Conservation (phyloP, 257 asterid genomes). For the Primulina huaijiensis region DNA sequence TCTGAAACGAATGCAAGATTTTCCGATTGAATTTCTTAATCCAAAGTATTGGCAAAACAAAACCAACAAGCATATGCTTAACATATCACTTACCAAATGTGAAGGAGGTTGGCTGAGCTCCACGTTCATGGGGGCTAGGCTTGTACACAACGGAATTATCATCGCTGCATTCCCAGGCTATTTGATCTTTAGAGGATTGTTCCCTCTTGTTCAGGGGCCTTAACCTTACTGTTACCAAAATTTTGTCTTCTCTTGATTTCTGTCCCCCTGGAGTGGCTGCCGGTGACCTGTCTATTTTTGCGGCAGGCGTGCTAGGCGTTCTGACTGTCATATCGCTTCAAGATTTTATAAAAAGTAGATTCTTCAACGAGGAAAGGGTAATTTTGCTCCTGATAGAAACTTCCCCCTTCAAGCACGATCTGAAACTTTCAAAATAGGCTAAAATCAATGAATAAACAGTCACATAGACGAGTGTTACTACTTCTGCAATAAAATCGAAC, state of each 20-base stretch:
- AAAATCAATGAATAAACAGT: background rate
- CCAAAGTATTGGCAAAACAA: background rate
- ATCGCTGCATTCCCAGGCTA: slow-evolving; percentile 90
- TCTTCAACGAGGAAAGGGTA: slow-evolving; percentile 12
- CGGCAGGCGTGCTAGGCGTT: slow-evolving; percentile 77
- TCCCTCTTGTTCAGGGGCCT: slow-evolving; percentile 93
- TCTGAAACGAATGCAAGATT: slow-evolving; percentile 42
- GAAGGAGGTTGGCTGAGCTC: slow-evolving; percentile 51
- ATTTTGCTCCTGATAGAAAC: background rate
- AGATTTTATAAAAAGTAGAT: background rate
- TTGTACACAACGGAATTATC: slow-evolving; percentile 67
- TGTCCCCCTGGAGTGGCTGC: slow-evolving; percentile 65
- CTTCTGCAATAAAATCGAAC: slow-evolving; percentile 3
- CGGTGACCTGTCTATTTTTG: slow-evolving; percentile 72
- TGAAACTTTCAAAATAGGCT: slow-evolving; percentile 25
- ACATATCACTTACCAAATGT: slow-evolving; percentile 55
- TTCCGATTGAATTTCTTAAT: background rate
- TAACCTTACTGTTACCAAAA: slow-evolving; percentile 79
- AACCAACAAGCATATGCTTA: background rate
- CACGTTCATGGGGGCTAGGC: slow-evolving; percentile 59
- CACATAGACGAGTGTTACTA: too few species aligned
- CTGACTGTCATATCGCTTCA: slow-evolving; percentile 55
- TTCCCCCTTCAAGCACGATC: slow-evolving; percentile 19
- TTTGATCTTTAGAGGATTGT: slow-evolving; percentile 65
- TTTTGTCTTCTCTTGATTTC: slow-evolving; percentile 73